phyloP scores from a whole-genome alignment of 257 asterid species.

The Plantago ovata region DNA sequence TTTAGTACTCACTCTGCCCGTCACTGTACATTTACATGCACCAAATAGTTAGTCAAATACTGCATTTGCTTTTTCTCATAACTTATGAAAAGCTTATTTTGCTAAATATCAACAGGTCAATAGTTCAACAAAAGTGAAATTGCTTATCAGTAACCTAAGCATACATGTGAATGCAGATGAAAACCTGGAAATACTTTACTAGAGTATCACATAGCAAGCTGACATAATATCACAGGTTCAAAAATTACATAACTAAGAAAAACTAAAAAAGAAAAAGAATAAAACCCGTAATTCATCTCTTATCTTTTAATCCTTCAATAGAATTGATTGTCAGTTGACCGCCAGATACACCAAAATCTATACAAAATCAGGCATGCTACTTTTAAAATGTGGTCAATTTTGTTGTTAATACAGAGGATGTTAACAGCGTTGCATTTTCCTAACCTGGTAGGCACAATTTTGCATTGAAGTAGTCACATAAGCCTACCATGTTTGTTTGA shows the following conservation, averaged over 20 bases:
- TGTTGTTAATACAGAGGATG: not conserved
- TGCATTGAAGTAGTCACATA: not conserved
- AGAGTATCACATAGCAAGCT: too few relatives aligned
- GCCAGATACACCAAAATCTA: not conserved
- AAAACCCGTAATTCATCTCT: not conserved
- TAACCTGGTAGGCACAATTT: not conserved
- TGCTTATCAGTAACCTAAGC: not conserved
- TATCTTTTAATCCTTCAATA: not conserved
- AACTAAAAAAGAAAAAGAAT: not conserved
- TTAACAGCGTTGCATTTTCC: not conserved
- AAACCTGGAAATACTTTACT: not conserved
- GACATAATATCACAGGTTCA: too few relatives aligned
- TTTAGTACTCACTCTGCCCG: slow-evolving; percentile 85
- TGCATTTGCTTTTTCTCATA: not conserved
- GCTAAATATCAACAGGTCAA: not conserved
- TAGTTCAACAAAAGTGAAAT: not conserved
- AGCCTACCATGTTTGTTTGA: not conserved
- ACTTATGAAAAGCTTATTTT: not conserved
- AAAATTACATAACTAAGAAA: not conserved
- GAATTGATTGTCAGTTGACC: not conserved
- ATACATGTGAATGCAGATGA: not conserved
- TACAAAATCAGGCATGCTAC: slow-evolving; percentile 2
- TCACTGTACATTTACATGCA: slow-evolving; percentile 35
- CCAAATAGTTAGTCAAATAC: not conserved
- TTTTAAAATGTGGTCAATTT: not conserved